Evolutionary conservation across 2,329 filamentous ascomycete species (phyloP).

Genomic region (Fulvia fulva): DNA sequence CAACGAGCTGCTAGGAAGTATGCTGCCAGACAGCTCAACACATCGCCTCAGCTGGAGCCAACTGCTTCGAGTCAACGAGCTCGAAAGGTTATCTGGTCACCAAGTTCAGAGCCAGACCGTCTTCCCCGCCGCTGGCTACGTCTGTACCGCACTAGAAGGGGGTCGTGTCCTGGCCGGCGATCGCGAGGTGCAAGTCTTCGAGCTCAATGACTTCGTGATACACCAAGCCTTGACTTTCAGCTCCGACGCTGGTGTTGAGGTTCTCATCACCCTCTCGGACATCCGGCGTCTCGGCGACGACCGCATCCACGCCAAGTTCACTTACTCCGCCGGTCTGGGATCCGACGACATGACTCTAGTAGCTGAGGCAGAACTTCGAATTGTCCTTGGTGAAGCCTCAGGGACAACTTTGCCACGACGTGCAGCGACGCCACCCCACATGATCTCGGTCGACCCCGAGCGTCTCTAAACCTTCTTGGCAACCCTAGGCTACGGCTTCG

Average conservation of each 20-base stretch:
- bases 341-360: not conserved
- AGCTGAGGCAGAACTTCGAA: not conserved
- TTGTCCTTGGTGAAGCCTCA: not conserved
- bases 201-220: slow-evolving; percentile 16
- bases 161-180: slow-evolving; percentile 11
- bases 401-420: not conserved
- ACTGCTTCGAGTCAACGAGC: slow-evolving; percentile 15
- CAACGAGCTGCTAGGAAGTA: slow-evolving; percentile 1
- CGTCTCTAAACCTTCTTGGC: slow-evolving; percentile 1
- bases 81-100: slow-evolving; percentile 35
- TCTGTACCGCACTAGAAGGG: slow-evolving; percentile 22
- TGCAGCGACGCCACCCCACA: not conserved
- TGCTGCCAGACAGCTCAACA: not conserved
- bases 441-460: slow-evolving; percentile 6
- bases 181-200: slow-evolving; percentile 17
- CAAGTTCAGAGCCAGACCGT: slow-evolving; percentile 29
- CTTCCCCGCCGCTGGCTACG: slow-evolving; percentile 30
- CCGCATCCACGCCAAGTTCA: not conserved
- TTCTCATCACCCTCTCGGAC: not conserved
- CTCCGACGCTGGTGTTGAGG: not conserved
- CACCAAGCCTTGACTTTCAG: not conserved
- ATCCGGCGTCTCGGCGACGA: not conserved
- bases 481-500: slow-evolving; percentile 6
- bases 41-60: slow-evolving; percentile 4
- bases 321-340: not conserved